These are phyloP conservation scores for Coemansia sp. DNA, from an alignment of 192 early-diverging fungal species.

Conservation along the genomic window DNA sequence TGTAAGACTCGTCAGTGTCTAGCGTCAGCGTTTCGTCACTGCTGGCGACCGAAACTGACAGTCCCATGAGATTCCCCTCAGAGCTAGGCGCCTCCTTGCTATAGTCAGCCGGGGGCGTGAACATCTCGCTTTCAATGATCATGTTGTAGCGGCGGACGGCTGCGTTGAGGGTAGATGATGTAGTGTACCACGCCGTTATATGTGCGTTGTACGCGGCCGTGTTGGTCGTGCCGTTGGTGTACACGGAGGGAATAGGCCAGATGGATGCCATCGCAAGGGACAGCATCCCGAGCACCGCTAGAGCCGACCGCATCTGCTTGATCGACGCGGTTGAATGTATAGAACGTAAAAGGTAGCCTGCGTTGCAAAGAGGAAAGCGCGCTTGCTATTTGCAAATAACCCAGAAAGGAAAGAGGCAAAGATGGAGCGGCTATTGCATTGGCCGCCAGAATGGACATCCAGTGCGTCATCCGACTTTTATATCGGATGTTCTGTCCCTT, in stretches of 20 bases:
- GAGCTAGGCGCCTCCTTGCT: constrained; percentile 16
- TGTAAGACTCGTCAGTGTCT: constrained; percentile 72
- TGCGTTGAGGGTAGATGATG: constrained; percentile 50
- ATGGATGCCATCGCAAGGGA: constrained; percentile 24
- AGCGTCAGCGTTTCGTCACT: constrained; percentile 55
- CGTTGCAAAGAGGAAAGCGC: no score
- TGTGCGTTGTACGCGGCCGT: constrained; percentile 34
- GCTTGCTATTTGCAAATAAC: no score
- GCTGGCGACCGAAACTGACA: constrained; percentile 56
- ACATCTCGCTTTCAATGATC: constrained; percentile 54
- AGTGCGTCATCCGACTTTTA: background rate
- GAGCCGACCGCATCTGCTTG: background rate
- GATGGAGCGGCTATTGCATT: background rate
- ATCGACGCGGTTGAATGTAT: background rate
- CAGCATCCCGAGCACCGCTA: constrained; percentile 21
- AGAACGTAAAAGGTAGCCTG: background rate
- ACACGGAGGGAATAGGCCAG: constrained; percentile 51
- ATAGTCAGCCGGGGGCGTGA: constrained; percentile 56
- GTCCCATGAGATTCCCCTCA: constrained; percentile 23
- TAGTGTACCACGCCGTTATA: constrained; percentile 52
- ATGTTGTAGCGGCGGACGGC: constrained; percentile 57
- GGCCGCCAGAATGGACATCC: background rate
- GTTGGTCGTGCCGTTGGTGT: constrained; percentile 32
- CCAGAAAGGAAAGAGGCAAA: background rate
- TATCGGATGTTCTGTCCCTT: background rate